Evolutionary conservation across 495 filamentous ascomycete species (phyloP), one percentile per base, ranked within the genome.

Genomic region (Hypomontagnella monticulosa): DNA sequence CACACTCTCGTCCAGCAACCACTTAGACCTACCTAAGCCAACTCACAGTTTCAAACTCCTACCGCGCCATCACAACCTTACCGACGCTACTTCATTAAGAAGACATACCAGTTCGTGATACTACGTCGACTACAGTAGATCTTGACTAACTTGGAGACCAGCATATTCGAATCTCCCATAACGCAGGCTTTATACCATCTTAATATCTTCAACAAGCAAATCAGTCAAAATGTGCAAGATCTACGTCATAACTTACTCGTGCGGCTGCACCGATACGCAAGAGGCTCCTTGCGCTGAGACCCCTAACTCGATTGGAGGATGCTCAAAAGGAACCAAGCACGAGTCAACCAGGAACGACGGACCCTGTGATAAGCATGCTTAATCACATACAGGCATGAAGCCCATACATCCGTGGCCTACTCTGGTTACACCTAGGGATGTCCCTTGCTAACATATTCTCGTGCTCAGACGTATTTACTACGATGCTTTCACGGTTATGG

Each of bases 201-300:
- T 34, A n/a, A 14, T 18, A 9, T 36, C 41, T 4, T 18, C 4
- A 1, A 48, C 23, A 52, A 36, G 2, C 38, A 15, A 44, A 40
- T 3, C 4, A 7, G 41, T 61, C 55, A 69, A 5, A 9, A 69
- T 69, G 66, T 69, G 66, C 48, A 61, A 57, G 1, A 2, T 61
- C n/a, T 69, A 64, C 50, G 0, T 51, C 8, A 16, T 69, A 60
- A 53, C 4, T 16, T 69, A 52, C 56, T 40, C 66, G 8, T 69
- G 66, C 51, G 66, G 66, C 20, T 53, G 44, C 66, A 42, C 12
- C 4, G 14, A 48, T 1, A 0, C 1, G 1, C 23, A 32, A 12
- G 11, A 8, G 0, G 44, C 51, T 3, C 32, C 66, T 32, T 69
- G 66, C 40, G 66, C 66, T 18, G 66, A 69, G 33, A 42, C 27